Evolutionary conservation across 768 basidiomycete genomes (phyloP), one percentile per base, ranked within the genome.

Genomic region (Panus rudis): DNA sequence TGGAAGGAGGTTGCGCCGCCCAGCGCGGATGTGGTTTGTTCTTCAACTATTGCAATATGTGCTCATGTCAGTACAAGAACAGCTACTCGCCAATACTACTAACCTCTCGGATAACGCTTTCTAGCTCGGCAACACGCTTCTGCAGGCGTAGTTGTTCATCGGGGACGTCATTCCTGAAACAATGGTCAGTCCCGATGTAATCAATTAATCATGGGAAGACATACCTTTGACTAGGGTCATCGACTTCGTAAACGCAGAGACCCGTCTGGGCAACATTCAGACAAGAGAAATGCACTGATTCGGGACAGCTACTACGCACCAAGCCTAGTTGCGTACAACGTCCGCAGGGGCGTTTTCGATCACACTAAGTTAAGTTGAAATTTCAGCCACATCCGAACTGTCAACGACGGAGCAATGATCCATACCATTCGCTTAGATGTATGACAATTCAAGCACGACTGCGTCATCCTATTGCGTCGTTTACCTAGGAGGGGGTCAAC

Each of bases 41-140:
- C 59, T 83, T 84, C 44, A 89, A 58, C 77, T 89, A 41, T 30
- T 30, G 16, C 10, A 35, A 34, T 1, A 20, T 11, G 17, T 11
- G 20, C 17, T 12, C 16, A 26, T 26, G 31, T 33, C 30, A 39
- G 30, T n/a, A 28, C 14, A 10, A 27, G 25, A 23, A 30, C 17
- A 22, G 7, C 30, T 10, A 7, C 4, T n/a, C 17, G 30, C 37
- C 27, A 17, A 17, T 4, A 40, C 12, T n/a, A 55, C 60, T 45
- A 53, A 80, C 82, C 69, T 84, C 84, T n/a, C 87, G 76, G 48
- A 90, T 82, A 27, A 89, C 84, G 39, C 83, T 81, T 61, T 91
- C 87, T 1, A 91, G 71, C 53, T 91, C 87, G 21, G 85, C 85
- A 19, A 90, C 81, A 35, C 87, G 76, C 47, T 78, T 76, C 41